A percentile compares a stretch with the other conserved stretches of the same genome.
Conservation (phyloP, 176 grass and related monocot species). For the Pontederia crassipes region DNA sequence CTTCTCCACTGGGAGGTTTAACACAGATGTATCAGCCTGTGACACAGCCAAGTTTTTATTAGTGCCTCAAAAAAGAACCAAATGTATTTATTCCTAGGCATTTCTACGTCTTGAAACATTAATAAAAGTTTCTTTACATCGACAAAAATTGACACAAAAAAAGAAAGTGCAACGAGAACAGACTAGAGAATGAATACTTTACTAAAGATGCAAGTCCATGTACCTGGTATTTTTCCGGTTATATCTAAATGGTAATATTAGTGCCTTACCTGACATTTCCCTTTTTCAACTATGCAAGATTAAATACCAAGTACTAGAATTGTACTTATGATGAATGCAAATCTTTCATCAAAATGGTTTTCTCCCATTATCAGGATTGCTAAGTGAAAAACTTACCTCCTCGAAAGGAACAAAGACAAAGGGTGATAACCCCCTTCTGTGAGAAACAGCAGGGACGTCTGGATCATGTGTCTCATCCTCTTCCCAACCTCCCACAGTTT, state of each 20-base stretch:
- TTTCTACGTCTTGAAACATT: too few species aligned
- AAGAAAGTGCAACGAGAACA: too few species aligned
- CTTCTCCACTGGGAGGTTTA: conserved; percentile 90
- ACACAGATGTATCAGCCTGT: conserved; percentile 72
- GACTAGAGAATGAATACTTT: too few species aligned
- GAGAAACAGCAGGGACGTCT: conserved; percentile 77
- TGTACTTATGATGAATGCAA: too few species aligned
- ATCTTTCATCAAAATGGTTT: not conserved
- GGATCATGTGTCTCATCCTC: conserved; percentile 90
- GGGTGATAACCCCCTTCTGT: conserved; percentile 66
- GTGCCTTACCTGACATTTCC: too few species aligned
- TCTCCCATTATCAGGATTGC: not conserved
- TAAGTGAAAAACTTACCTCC: conserved; percentile 32
- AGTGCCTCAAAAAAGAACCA: not conserved
- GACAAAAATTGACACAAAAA: too few species aligned
- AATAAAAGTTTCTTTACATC: too few species aligned
- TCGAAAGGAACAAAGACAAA: conserved; percentile 94
- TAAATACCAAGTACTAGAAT: too few species aligned
- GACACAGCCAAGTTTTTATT: not conserved
- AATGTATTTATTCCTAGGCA: not conserved
- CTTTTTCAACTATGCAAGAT: too few species aligned
- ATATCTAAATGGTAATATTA: too few species aligned
- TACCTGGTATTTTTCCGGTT: too few species aligned
- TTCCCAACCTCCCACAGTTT: conserved; percentile 68
- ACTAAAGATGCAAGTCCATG: too few species aligned